phyloP scores from a whole-genome alignment of 768 basidiomycete species.

The Cystofilobasidium bisporidii region DNA sequence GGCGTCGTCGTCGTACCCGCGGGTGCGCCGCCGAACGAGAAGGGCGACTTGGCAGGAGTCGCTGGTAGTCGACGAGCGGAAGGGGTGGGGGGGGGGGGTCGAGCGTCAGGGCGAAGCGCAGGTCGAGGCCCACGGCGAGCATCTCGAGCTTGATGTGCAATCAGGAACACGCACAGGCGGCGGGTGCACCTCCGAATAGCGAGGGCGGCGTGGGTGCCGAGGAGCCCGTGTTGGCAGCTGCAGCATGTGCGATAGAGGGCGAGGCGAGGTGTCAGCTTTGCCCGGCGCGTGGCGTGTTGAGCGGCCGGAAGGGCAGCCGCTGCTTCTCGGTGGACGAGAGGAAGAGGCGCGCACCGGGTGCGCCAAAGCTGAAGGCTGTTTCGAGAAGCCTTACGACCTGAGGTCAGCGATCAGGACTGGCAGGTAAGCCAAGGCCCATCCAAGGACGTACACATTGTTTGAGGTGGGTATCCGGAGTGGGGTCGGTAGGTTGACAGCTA shows the following conservation, averaged over 20 bases:
- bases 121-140: not conserved
- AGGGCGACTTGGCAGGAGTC: slow-evolving; percentile 22
- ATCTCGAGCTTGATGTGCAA: too few species aligned
- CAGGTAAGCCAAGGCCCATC: not conserved
- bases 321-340: too few species aligned
- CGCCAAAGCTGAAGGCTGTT: slow-evolving; percentile 19
- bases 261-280: not conserved
- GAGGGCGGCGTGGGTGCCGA: not conserved
- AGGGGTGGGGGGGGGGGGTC: too few species aligned
- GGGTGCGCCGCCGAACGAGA: slow-evolving; percentile 18
- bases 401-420: not conserved
- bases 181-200: not conserved
- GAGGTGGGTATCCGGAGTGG: too few species aligned
- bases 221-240: slow-evolving; percentile 9
- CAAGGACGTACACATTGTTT: slow-evolving; percentile 5
- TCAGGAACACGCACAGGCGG: not conserved
- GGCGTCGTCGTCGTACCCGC: slow-evolving; percentile 12
- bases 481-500: too few species aligned
- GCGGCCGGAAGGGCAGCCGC: not conserved
- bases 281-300: not conserved
- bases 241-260: not conserved
- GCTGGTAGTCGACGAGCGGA: not conserved
- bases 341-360: not conserved
- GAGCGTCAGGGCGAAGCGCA: not conserved
- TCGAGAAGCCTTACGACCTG: too few species aligned